Base-by-base conservation (phyloP, 2,329 filamentous ascomycete species). In the Albophoma yamanashiensis region DNA sequence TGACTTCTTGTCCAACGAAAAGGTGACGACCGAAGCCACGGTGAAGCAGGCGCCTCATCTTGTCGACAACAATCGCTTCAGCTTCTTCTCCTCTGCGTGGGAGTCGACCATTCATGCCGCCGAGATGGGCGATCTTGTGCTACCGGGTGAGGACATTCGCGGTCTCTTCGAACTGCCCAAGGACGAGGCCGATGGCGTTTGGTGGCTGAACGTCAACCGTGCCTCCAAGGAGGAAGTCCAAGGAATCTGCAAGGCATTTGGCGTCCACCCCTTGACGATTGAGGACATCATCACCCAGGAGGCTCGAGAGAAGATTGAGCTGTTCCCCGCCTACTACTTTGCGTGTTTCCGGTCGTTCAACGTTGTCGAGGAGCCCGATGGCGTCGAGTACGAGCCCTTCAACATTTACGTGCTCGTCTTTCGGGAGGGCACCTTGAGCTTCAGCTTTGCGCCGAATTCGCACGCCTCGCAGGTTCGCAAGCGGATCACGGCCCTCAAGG, bases 381-480 rank as follows among this genome's bases (percentile, higher is more conserved):
- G 88, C 57, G 85, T 90, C 60, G 95, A 95, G 70, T 89, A 96
- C 69, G 92, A 96, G 68, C 92, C 94, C 0, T 91, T 96, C 78
- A 96, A 97, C 73, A 89, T 96, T 58, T 99, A 97, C 71, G 94
- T 96, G 62, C 86, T 99, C 57, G 94, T 99, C 31, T 97, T 97
- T 78, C 89, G 92, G 22, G 91, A 97, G 75, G 94, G 94, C 8
- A 91, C 96, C 0, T 76, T 99, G 58, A 97, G 92, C 68, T 97
- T 99, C 78, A 96, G 91, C 64, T 97, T 96, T 72, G 86, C 85
- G 56, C 88, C 88, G 17, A 96, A 95, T 69, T 85, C 87, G 2
- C 94, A 99, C 72, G 91, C 92, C 15, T 83, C 88, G 52, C 91
- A 94, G 65, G 94, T 99, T 34, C 87, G 93, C 65, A 92, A 89